Base-by-base conservation (phyloP, 108 stramenopile species). In the Cyclotella sp. region DNA sequence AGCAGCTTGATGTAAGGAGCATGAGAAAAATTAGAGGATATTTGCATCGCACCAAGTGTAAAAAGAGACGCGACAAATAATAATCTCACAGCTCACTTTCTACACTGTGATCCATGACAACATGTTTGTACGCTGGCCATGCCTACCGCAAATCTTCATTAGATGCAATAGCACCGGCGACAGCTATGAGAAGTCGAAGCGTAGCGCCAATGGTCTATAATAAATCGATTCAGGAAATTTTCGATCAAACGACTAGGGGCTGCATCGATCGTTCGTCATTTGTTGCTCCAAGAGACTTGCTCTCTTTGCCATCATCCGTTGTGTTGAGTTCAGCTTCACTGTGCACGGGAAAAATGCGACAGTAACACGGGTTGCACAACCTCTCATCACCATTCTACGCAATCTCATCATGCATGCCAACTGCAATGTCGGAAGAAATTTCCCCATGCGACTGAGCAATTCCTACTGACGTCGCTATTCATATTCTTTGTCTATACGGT, bases 71-170 rank as follows among this genome's bases (percentile, higher is more conserved):
- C 8, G 18, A 28, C 29, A 44, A 19, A 18, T 21, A 26, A 44
- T 45, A 12, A 51, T 68, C 75, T 67, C 29, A 76, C 75, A 7
- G 44, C 64, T 47, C 77, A 58, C 30, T 81, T 49, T 81, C 67
- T 49, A 75, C 80, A 42, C 80, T 75, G 55, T 46, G 55, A 29
- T 84, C 84, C 79, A 81, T 77, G 12, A 87, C 79, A 10, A 87
- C 81, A 34, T 76, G 72, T 54, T 84, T 87, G 59, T 85, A 87
- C 84, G 85, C 68, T 11, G 39, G 58, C 86, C 86, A 87, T 21
- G 83, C 86, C n/a, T 87, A 81, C 12, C 44, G 55, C 55, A 87
- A 78, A 63, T 84, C 79, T 26, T 44, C 41, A 72, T 87, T 87
- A 27, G 42, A 61, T 34, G 83, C 70, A 2, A 87, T 51, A 10